These are phyloP conservation scores for Azolla pinnata DNA, from an alignment of 75 land plant species.

Conservation along the genomic window DNA sequence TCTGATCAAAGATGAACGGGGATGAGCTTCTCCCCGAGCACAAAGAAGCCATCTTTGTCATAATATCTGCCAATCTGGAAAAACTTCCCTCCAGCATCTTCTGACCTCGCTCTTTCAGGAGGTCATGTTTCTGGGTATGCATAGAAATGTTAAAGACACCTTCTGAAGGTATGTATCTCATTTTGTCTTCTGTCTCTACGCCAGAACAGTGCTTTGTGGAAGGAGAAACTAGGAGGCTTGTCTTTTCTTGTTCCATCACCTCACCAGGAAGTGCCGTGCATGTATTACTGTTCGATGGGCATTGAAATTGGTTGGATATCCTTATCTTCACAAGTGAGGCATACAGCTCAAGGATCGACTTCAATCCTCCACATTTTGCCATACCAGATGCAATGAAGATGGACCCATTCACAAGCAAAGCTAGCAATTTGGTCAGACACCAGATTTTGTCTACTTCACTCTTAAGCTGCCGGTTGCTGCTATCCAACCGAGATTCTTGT, in stretches of 20 bases:
- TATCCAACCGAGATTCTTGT: background rate
- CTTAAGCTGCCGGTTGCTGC: background rate
- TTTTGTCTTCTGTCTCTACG: background rate
- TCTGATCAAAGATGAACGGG: too few species aligned
- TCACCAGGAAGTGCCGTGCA: slow-evolving; percentile 20
- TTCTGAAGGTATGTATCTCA: background rate
- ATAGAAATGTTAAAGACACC: background rate
- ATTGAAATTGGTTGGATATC: slow-evolving; percentile 8
- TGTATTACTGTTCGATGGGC: background rate
- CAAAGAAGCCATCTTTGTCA: too few species aligned
- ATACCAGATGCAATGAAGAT: slow-evolving; percentile 15
- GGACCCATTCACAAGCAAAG: slow-evolving; percentile 11
- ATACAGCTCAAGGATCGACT: slow-evolving; percentile 14
- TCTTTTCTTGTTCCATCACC: slow-evolving; percentile 5
- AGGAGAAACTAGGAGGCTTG: slow-evolving; percentile 5
- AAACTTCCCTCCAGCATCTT: too few species aligned
- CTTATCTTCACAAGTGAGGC: slow-evolving; percentile 5
- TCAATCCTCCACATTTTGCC: slow-evolving; percentile 10
- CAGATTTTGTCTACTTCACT: slow-evolving; percentile 8
- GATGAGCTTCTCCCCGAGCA: too few species aligned
- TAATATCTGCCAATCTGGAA: too few species aligned
- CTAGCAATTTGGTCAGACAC: slow-evolving; percentile 9
- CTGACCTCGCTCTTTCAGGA: too few species aligned
- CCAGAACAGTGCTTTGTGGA: background rate
- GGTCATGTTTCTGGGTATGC: background rate